Base-by-base conservation (phyloP, 768 basidiomycete species). In the Xanthoconium stramineum region DNA sequence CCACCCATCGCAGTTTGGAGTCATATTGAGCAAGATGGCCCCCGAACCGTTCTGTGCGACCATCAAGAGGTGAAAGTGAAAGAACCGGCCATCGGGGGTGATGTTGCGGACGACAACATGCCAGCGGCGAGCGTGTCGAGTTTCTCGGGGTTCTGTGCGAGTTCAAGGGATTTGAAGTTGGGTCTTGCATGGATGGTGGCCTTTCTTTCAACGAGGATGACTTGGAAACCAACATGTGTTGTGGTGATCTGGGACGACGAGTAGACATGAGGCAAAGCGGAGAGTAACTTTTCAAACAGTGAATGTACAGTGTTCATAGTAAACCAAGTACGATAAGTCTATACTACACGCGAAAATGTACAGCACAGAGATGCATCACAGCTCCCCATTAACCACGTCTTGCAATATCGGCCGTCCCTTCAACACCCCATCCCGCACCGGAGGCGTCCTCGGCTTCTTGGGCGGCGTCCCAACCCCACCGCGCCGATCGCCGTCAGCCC, bases 371-470 rank as follows among this genome's bases (percentile, higher is more conserved):
- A 43, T 5, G 6, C 10, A 42, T 71, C 48, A 70, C 33, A 53
- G 13, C 39, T 63, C 72, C 28, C 74, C 80, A 53, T 82, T 82
- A 12, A 85, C 69, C 49, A 88, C 70, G 61, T 89, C 87, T 65
- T 75, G 75, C 66, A 89, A 72, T 52, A 89, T 77, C 32, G 83
- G 83, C 24, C 85, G 74, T 1, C 83, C 80, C 48, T 71, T 81
- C 59, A 87, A 64, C 24, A 88, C 51, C 5, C 79, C 83, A 7
- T 66, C 68, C 50, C 75, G 71, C 20, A 65, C 60, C 32, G 37
- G 53, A 17, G 63, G 55, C 11, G 62, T 77, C 61, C 65, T 69
- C 53, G 71, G 73, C 72, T 78, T 78, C 59, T 73, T 74, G 12
- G 65, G 68, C 19, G 68, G 65, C 24, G 57, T 63, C 35, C 50